phyloP scores from a whole-genome alignment of 805 yeast species.

The Tetrapisispora namnaoensis region DNA sequence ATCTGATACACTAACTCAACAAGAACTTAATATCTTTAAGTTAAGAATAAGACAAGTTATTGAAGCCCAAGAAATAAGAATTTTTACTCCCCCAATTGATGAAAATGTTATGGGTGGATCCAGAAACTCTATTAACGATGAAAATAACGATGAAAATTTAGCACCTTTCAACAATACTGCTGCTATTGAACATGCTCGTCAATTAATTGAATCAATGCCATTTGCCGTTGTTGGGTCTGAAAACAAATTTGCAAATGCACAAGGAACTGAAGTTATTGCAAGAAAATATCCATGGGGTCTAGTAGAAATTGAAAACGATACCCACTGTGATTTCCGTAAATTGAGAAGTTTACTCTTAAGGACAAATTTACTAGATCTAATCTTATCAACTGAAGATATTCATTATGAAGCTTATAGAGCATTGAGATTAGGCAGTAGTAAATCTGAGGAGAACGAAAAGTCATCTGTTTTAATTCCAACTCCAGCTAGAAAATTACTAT shows the following conservation, averaged over 20 bases:
- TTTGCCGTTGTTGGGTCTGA: slow-evolving; percentile 77
- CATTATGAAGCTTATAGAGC: slow-evolving; percentile 78
- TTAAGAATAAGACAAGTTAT: slow-evolving; percentile 71
- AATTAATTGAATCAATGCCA: slow-evolving; percentile 76
- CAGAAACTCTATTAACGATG: slow-evolving; percentile 4
- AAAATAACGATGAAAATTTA: slow-evolving; percentile 22
- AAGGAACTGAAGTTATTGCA: slow-evolving; percentile 62
- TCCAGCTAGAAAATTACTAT: slow-evolving; percentile 41
- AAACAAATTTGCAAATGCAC: slow-evolving; percentile 51
- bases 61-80: slow-evolving; percentile 72
- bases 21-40: slow-evolving; percentile 61
- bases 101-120: slow-evolving; percentile 8
- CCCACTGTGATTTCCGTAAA: slow-evolving; percentile 76
- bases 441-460: slow-evolving; percentile 22
- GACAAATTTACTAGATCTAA: slow-evolving; percentile 74
- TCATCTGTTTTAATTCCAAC: slow-evolving; percentile 29
- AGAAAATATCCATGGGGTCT: slow-evolving; percentile 88
- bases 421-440: slow-evolving; percentile 48
- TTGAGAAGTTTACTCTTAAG: slow-evolving; percentile 70
- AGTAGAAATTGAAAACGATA: slow-evolving; percentile 79
- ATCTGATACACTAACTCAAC: slow-evolving; percentile 72
- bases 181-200: slow-evolving; percentile 70
- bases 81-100: slow-evolving; percentile 78
- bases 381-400: slow-evolving; percentile 67
- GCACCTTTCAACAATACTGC: slow-evolving; percentile 36